A percentile compares a stretch with the other conserved stretches of the same genome.
Evolutionary conservation across 176 grass and related monocot genomes (phyloP).

Genomic region (Coix lacrymajobi): DNA sequence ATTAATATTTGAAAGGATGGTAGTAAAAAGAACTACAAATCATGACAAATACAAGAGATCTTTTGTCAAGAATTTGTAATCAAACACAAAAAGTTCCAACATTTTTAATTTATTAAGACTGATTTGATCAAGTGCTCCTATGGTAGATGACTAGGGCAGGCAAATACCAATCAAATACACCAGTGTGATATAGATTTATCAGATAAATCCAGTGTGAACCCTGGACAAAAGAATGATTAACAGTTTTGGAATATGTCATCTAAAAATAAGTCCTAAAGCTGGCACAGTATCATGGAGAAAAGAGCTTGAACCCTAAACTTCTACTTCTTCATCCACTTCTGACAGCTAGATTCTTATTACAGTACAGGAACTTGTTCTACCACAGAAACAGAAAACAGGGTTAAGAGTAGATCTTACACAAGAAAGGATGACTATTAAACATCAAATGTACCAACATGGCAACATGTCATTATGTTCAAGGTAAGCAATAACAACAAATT

Average conservation of each 20-base stretch:
- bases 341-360: not conserved
- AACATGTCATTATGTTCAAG: not conserved
- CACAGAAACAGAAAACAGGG: not conserved
- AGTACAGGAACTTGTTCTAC: conserved; percentile 1
- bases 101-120: not conserved
- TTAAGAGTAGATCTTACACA: not conserved
- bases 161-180: not conserved
- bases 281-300: not conserved
- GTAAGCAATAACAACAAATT: not conserved
- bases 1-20: not conserved
- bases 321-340: not conserved
- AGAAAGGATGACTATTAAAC: not conserved
- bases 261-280: not conserved
- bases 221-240: not conserved
- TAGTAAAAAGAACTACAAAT: not conserved
- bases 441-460: not conserved
- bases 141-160: not conserved
- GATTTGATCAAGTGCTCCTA: not conserved
- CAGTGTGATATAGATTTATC: not conserved
- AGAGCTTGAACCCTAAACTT: not conserved
- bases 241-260: not conserved
- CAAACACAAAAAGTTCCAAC: not conserved
- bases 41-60: not conserved
- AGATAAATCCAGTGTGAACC: not conserved
- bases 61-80: not conserved